These are phyloP conservation scores for Fennellomyces sp. DNA, from an alignment of 371 early-diverging fungal species.

Conservation along the genomic window DNA sequence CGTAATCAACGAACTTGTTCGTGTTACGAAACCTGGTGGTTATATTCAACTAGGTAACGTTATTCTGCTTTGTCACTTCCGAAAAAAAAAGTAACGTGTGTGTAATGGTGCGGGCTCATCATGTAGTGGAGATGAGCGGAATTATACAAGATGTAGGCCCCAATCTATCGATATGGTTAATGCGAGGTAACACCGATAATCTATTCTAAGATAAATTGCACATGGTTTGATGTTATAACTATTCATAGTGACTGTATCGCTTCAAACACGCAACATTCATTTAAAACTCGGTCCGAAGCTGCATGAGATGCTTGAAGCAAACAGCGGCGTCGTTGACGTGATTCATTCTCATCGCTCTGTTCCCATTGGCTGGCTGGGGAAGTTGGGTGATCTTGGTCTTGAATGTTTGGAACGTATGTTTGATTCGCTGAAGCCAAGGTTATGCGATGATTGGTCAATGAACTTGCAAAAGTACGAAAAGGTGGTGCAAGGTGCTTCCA, in stretches of 20 bases:
- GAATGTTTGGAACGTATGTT: constrained; percentile 38
- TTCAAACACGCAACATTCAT: constrained; percentile 40
- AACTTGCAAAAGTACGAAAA: constrained; percentile 37
- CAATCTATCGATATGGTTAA: constrained; percentile 48
- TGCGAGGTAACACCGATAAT: constrained; percentile 31
- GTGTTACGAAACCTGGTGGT: constrained; percentile 30
- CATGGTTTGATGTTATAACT: background rate
- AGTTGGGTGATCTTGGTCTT: constrained; percentile 38
- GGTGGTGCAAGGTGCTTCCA: constrained; percentile 21
- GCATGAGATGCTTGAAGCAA: constrained; percentile 17
- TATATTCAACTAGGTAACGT: constrained; percentile 25
- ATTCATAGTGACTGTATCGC: constrained; percentile 37
- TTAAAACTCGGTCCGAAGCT: constrained; percentile 32
- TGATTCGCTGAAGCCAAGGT: constrained; percentile 41
- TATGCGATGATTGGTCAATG: constrained; percentile 55
- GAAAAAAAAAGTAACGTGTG: no score
- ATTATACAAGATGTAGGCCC: constrained; percentile 43
- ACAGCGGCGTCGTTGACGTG: constrained; percentile 11
- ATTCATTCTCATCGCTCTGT: constrained; percentile 36
- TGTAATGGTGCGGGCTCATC: no score
- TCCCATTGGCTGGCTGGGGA: constrained; percentile 51
- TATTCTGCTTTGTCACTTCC: no score
- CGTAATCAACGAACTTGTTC: constrained; percentile 19
- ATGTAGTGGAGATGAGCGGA: constrained; percentile 26
- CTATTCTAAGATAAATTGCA: background rate